These are phyloP conservation scores for Nemania sp. DNA, from an alignment of 2,329 filamentous ascomycete species.

Conservation along the genomic window DNA sequence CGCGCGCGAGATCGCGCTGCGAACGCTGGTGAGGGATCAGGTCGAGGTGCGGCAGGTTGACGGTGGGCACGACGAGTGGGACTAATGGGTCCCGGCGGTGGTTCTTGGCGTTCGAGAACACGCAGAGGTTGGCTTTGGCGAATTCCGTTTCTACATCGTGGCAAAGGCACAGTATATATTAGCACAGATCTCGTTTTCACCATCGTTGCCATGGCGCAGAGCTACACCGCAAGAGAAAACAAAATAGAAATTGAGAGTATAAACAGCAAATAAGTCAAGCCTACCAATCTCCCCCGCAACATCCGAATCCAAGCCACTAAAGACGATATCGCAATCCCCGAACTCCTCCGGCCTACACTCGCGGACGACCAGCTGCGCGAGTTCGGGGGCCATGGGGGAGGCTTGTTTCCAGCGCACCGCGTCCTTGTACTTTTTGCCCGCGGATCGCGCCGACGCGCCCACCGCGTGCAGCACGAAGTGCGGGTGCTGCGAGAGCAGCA, in stretches of 20 bases:
- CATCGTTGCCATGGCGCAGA: too few species aligned
- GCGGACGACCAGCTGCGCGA: constrained; percentile 81
- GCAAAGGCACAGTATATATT: too few species aligned
- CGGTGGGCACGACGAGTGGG: constrained; percentile 90
- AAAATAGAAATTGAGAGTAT: background rate
- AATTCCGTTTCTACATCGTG: constrained; percentile 76
- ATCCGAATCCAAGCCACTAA: constrained; percentile 89
- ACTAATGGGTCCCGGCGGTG: constrained; percentile 88
- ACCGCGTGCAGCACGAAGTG: constrained; percentile 84
- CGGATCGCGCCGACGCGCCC: constrained; percentile 85
- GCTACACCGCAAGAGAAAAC: background rate
- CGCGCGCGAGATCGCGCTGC: constrained; percentile 72
- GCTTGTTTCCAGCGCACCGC: constrained; percentile 95
- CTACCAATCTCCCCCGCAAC: constrained; percentile 88
- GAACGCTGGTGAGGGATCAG: constrained; percentile 87
- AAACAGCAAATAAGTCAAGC: too few species aligned
- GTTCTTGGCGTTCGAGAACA: constrained; percentile 99
- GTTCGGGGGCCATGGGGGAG: constrained; percentile 74
- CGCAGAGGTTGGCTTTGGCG: constrained; percentile 80
- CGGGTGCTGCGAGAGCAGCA: constrained; percentile 86
- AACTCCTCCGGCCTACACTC: constrained; percentile 84
- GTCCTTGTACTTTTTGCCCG: constrained; percentile 92
- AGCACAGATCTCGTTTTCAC: too few species aligned
- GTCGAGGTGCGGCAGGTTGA: constrained; percentile 85
- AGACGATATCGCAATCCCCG: constrained; percentile 87